These are phyloP conservation scores for Pelargonium australe DNA, from an alignment of 441 rosid species.

Conservation along the genomic window DNA sequence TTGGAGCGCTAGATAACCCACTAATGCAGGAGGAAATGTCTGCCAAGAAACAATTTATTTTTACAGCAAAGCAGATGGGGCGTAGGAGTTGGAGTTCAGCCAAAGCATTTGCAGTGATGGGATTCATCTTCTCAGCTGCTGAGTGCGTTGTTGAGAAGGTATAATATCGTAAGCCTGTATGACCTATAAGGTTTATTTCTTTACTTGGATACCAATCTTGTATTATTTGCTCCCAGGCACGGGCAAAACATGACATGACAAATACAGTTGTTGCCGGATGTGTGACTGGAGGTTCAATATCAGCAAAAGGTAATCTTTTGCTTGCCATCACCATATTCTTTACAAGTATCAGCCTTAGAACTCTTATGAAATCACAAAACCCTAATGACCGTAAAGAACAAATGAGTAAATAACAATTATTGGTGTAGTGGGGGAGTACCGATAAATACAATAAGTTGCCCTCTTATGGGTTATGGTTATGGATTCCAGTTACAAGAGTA, in stretches of 20 bases:
- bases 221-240: conserved; percentile 41
- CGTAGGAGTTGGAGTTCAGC: conserved; percentile 77
- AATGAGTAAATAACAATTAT: not conserved
- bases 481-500: no score
- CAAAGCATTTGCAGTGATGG: conserved; percentile 89
- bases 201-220: conserved; percentile 1
- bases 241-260: conserved; percentile 78
- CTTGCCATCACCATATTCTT: conserved; percentile 3
- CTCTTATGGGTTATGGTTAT: no score
- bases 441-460: no score
- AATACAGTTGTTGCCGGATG: conserved; percentile 85
- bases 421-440: no score
- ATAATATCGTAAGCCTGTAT: conserved; percentile 8
- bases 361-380: not conserved
- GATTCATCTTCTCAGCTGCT: conserved; percentile 77
- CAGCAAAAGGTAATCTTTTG: conserved; percentile 53
- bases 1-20: conserved; percentile 83
- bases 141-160: conserved; percentile 94
- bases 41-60: conserved; percentile 64
- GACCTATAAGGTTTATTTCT: not conserved
- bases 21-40: conserved; percentile 69
- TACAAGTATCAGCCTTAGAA: conserved; percentile 1
- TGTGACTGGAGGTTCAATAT: conserved; percentile 79
- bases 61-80: conserved; percentile 77
- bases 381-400: not conserved